Conservation (phyloP, 225 moss, liverwort and hornwort genomes). For the Neckera pumila region DNA sequence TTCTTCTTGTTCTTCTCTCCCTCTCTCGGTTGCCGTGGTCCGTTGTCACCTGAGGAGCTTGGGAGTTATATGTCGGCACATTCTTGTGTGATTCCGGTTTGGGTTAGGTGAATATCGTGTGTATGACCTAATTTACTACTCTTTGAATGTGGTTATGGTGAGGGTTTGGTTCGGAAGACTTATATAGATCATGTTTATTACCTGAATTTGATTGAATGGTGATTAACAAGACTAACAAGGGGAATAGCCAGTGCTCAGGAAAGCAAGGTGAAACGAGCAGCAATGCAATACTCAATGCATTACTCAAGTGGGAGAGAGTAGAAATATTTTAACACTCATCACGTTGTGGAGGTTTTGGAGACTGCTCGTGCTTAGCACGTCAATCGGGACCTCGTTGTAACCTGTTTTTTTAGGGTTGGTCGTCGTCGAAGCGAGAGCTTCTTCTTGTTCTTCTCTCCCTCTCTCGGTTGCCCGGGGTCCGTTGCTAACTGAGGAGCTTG, state of each 20-base stretch:
- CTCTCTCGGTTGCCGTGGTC: neutral
- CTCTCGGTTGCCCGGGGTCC: neutral
- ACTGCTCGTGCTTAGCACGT: neutral
- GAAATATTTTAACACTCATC: no score
- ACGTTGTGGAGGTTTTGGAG: neutral
- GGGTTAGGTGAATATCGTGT: neutral
- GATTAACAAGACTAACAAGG: neutral
- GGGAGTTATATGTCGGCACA: neutral
- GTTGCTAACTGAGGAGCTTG: neutral
- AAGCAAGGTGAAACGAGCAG: neutral
- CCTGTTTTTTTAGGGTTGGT: neutral
- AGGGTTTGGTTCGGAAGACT: neutral
- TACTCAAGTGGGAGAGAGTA: neutral
- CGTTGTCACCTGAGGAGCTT: neutral
- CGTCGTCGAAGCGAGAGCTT: neutral
- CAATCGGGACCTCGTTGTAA: neutral
- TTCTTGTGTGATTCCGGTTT: neutral
- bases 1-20: neutral
- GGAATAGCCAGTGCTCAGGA: neutral
- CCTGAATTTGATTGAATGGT: neutral
- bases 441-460: neutral
- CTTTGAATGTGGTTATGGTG: neutral
- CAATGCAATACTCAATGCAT: neutral
- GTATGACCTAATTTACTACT: neutral
- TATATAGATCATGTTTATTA: neutral